Percentiles rank a stretch among this genome's conserved stretches.
phyloP scores from a whole-genome alignment of 129 eudicot species.

The Mikania micrantha region DNA sequence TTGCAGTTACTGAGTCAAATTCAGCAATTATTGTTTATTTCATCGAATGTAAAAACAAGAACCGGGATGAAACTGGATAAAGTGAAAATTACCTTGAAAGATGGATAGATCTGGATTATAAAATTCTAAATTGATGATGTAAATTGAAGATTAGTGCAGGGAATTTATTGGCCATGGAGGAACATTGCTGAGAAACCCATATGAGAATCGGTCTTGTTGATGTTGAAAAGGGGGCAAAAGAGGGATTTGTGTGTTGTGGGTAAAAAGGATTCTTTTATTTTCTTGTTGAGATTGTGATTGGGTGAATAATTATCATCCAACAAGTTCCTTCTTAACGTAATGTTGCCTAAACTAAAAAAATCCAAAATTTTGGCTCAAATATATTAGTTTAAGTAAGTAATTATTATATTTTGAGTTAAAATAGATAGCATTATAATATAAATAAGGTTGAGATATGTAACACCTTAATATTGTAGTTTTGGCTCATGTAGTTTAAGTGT shows the following conservation, averaged over 20 bases:
- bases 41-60: too few species aligned
- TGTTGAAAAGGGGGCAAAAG: conserved; percentile 12
- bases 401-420: too few species aligned
- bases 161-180: conserved; percentile 14
- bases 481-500: too few species aligned
- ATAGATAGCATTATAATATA: too few species aligned
- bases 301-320: neutral
- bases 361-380: too few species aligned
- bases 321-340: too few species aligned
- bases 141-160: neutral
- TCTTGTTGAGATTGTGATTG: neutral
- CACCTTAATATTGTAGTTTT: too few species aligned
- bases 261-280: neutral
- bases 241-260: conserved; percentile 23
- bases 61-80: neutral
- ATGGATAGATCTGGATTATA: neutral
- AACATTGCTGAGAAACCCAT: conserved; percentile 11
- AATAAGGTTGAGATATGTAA: too few species aligned
- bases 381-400: too few species aligned
- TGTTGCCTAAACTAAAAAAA: too few species aligned
- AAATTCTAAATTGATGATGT: neutral
- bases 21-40: neutral
- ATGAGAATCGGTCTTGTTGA: conserved; percentile 12
- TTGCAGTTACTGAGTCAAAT: neutral
- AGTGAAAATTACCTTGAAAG: neutral